Conservation (phyloP, 2,329 filamentous ascomycete species). For the Decorospora gaudefroyi region DNA sequence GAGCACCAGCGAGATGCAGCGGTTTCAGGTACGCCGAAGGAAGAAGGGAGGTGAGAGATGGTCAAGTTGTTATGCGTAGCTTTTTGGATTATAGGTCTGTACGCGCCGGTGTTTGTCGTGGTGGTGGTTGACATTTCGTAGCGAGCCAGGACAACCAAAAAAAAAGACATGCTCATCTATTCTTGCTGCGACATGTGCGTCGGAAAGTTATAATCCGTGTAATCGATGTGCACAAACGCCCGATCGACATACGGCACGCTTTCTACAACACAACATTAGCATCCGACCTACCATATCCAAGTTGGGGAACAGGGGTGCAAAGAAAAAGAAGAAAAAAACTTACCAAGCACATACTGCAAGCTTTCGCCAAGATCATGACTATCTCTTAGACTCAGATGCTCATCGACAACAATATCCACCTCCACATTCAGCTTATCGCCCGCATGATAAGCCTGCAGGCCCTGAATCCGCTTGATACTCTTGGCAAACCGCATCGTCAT, state of each 20-base stretch:
- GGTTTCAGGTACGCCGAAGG: no score
- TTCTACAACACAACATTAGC: conserved; percentile 49
- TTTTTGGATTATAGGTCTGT: no score
- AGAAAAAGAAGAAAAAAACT: conserved; percentile 8
- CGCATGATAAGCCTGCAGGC: conserved; percentile 80
- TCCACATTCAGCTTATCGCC: conserved; percentile 84
- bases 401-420: conserved; percentile 82
- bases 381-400: conserved; percentile 73
- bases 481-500: conserved; percentile 92
- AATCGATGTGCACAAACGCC: conserved; percentile 59
- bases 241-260: conserved; percentile 74
- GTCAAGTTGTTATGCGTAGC: no score
- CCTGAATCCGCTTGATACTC: conserved; percentile 83
- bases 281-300: no score
- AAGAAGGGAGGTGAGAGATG: no score
- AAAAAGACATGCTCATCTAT: conserved; percentile 12
- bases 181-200: conserved; percentile 57
- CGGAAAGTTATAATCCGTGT: conserved; percentile 56
- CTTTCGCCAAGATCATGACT: conserved; percentile 80
- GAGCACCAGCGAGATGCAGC: no score
- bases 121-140: background rate
- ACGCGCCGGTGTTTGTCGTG: no score
- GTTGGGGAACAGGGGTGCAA: no score
- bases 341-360: conserved; percentile 76
- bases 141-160: background rate